Evolutionary conservation across 1,284 basidiomycete species (phyloP).

Genomic region (Puccinia sorghi): DNA sequence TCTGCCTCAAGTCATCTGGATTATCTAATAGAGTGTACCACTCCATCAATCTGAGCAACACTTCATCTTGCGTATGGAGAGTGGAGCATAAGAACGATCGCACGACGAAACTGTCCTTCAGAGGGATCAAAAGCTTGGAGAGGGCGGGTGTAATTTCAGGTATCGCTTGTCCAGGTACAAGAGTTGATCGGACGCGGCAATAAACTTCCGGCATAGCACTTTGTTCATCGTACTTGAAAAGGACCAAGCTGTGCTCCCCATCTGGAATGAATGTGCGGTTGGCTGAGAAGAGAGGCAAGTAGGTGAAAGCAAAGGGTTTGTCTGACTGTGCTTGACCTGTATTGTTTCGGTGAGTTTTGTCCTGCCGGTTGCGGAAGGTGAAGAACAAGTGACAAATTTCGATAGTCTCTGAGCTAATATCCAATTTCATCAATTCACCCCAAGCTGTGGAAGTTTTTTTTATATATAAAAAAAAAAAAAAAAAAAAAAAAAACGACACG

Average conservation of each 20-base stretch:
- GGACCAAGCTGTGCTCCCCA: slow-evolving; percentile 78
- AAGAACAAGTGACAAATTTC: slow-evolving; percentile 90
- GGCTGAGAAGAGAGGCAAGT: slow-evolving; percentile 80
- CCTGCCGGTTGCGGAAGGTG: slow-evolving; percentile 76
- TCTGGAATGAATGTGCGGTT: slow-evolving; percentile 81
- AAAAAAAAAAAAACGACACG: background rate
- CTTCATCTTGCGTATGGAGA: slow-evolving; percentile 85
- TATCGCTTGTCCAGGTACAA: slow-evolving; percentile 32
- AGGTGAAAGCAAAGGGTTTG: slow-evolving; percentile 86
- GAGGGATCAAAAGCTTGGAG: slow-evolving; percentile 54
- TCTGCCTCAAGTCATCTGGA: slow-evolving; percentile 68
- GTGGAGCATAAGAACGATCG: slow-evolving; percentile 91
- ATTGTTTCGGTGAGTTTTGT: slow-evolving; percentile 57
- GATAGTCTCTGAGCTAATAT: slow-evolving; percentile 68
- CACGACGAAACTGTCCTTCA: slow-evolving; percentile 73
- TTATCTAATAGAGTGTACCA: slow-evolving; percentile 73
- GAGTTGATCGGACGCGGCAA: slow-evolving; percentile 60
- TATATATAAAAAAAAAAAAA: no score
- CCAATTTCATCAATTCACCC: slow-evolving; percentile 88
- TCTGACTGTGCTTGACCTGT: slow-evolving; percentile 63
- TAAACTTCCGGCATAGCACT: slow-evolving; percentile 61
- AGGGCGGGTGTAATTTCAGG: slow-evolving; percentile 55
- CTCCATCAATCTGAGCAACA: slow-evolving; percentile 76
- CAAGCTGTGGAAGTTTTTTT: slow-evolving; percentile 77
- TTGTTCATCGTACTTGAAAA: slow-evolving; percentile 68